These are phyloP conservation scores for Penicillium sp. DNA, from an alignment of 2,329 filamentous ascomycete genomes.

Conservation along the genomic window DNA sequence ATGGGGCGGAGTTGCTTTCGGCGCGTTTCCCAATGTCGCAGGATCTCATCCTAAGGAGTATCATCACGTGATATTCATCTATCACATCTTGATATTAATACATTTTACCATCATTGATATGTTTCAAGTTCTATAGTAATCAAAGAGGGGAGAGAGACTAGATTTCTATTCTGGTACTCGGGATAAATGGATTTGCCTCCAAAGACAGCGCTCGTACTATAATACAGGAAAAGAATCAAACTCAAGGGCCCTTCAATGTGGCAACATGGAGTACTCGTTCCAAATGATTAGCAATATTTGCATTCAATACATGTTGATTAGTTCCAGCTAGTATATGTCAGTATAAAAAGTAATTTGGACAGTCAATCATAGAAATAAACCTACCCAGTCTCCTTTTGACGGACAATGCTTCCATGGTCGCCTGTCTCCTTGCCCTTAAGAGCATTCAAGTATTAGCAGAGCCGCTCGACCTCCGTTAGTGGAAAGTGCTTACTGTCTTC, in stretches of 20 bases:
- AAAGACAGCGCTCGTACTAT: slow-evolving; percentile 17
- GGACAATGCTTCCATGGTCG: slow-evolving; percentile 63
- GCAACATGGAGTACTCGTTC: slow-evolving; percentile 2
- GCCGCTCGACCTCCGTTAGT: background rate
- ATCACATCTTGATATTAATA: background rate
- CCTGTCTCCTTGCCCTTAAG: slow-evolving; percentile 54
- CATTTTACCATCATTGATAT: background rate
- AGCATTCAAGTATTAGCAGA: slow-evolving; percentile 4
- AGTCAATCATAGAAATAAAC: background rate
- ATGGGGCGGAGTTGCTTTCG: background rate
- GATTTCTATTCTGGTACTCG: slow-evolving; percentile 9
- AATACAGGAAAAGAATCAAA: slow-evolving; percentile 21
- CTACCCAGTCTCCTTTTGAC: slow-evolving; percentile 79
- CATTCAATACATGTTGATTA: slow-evolving; percentile 15
- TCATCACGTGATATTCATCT: slow-evolving; percentile 12
- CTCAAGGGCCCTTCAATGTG: slow-evolving; percentile 1
- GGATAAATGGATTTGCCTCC: slow-evolving; percentile 13
- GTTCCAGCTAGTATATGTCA: slow-evolving; percentile 29
- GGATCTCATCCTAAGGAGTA: background rate
- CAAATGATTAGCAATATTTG: slow-evolving; percentile 7
- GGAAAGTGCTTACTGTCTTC: slow-evolving; percentile 61
- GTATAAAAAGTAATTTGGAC: background rate
- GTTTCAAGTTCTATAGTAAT: background rate
- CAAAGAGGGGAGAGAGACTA: slow-evolving; percentile 3
- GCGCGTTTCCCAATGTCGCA: background rate